Evolutionary conservation across 1,284 basidiomycete species (phyloP).

Genomic region (Erythrobasidium hasegawianum): DNA sequence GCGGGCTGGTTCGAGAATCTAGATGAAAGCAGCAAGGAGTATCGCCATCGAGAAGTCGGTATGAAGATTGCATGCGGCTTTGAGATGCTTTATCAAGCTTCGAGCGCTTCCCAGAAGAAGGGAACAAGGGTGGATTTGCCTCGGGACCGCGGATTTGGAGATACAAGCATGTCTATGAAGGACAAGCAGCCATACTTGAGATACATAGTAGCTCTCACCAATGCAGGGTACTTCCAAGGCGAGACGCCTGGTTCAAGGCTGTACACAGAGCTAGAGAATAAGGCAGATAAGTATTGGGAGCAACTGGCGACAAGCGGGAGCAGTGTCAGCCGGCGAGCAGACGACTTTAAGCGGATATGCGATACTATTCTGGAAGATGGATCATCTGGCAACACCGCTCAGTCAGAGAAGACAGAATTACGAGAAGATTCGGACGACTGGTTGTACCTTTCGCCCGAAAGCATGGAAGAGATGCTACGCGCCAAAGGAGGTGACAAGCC

Average conservation of each 20-base stretch:
- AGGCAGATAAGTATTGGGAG: constrained; percentile 17
- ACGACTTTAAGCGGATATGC: background rate
- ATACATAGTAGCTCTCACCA: constrained; percentile 23
- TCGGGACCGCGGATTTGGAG: background rate
- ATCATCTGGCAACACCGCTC: background rate
- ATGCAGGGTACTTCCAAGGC: constrained; percentile 31
- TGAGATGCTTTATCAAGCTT: constrained; percentile 78
- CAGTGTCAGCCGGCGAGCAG: background rate
- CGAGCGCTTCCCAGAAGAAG: background rate
- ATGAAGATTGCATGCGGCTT: constrained; percentile 94
- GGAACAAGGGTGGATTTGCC: constrained; percentile 9
- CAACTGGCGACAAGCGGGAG: background rate
- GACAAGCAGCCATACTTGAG: constrained; percentile 23
- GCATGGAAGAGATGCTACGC: constrained; percentile 46
- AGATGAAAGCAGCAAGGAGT: constrained; percentile 53
- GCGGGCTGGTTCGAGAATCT: constrained; percentile 52
- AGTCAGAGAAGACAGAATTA: background rate
- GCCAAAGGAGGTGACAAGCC: constrained; percentile 11
- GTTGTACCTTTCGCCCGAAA: constrained; percentile 58
- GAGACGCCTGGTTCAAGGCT: constrained; percentile 23
- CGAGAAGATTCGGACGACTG: constrained; percentile 51
- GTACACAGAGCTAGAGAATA: constrained; percentile 15
- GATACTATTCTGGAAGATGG: background rate
- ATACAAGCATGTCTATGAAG: background rate
- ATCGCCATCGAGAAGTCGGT: constrained; percentile 74